A percentile compares a stretch with the other conserved stretches of the same genome.
Conservation (phyloP, 352 stramenopile genomes). For the Phytophthora ohioensis region DNA sequence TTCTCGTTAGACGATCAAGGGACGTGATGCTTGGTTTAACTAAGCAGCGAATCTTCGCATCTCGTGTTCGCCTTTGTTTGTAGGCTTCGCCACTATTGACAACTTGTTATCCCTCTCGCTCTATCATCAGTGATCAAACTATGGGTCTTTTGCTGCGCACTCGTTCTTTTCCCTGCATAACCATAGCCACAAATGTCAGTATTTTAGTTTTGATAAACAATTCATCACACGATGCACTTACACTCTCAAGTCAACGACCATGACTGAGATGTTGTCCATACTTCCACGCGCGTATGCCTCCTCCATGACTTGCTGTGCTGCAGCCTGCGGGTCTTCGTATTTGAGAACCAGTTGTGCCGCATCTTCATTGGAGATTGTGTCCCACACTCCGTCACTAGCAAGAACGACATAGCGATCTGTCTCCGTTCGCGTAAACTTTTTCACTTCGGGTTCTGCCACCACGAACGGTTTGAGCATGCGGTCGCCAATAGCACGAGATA, state of each 20-base stretch:
- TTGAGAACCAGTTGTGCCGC: conserved; percentile 77
- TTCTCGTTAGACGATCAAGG: conserved; percentile 1
- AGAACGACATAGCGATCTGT: conserved; percentile 89
- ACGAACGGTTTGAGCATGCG: conserved; percentile 93
- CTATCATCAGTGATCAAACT: conserved; percentile 32
- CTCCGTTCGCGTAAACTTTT: conserved; percentile 60
- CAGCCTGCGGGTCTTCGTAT: conserved; percentile 72
- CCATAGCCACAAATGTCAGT: conserved; percentile 9
- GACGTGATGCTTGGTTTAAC: background rate
- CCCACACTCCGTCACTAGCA: conserved; percentile 93
- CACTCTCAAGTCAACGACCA: conserved; percentile 91
- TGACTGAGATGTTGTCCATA: conserved; percentile 93
- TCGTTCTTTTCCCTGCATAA: conserved; percentile 58
- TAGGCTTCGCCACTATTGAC: conserved; percentile 28
- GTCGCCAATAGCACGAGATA: conserved; percentile 94
- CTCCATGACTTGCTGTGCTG: conserved; percentile 85
- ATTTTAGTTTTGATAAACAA: background rate
- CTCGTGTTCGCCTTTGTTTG: conserved; percentile 9
- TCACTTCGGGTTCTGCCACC: conserved; percentile 91
- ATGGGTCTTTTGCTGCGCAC: conserved; percentile 52
- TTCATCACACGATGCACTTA: conserved; percentile 33
- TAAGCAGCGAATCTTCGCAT: conserved; percentile 10
- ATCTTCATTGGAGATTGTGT: conserved; percentile 91
- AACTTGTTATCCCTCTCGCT: conserved; percentile 26
- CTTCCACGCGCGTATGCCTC: conserved; percentile 86